Conservation (phyloP, 768 basidiomycete species). For the Pisolithus microcarpus region DNA sequence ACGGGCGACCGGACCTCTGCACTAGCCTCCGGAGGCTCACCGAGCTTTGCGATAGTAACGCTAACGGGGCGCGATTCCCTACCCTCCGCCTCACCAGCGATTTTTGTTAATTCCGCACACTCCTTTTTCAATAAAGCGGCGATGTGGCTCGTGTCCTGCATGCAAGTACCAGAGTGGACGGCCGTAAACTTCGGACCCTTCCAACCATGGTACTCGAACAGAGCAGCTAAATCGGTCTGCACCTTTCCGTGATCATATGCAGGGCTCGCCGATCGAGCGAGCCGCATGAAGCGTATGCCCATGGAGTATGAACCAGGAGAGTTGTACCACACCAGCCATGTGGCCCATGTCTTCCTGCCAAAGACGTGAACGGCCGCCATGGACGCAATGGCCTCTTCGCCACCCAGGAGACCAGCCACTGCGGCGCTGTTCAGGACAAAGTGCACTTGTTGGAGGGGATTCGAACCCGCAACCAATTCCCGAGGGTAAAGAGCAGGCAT, state of each 20-base stretch:
- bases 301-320: slow-evolving; percentile 30
- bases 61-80: slow-evolving; percentile 8
- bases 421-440: slow-evolving; percentile 26
- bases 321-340: slow-evolving; percentile 32
- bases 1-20: background rate
- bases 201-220: slow-evolving; percentile 21
- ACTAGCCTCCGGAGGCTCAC: background rate
- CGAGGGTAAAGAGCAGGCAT: background rate
- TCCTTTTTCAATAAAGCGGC: slow-evolving; percentile 18
- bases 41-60: slow-evolving; percentile 16
- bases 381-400: slow-evolving; percentile 32
- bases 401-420: slow-evolving; percentile 31
- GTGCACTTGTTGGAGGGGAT: slow-evolving; percentile 2
- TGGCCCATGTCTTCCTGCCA: slow-evolving; percentile 14
- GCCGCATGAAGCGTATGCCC: slow-evolving; percentile 25
- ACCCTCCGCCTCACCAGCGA: background rate
- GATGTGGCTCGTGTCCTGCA: slow-evolving; percentile 23
- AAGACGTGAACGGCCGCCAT: slow-evolving; percentile 31
- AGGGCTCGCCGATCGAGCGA: slow-evolving; percentile 14
- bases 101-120: slow-evolving; percentile 8
- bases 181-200: slow-evolving; percentile 23
- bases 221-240: slow-evolving; percentile 10
- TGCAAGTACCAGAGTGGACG: slow-evolving; percentile 19
- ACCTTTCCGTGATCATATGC: background rate
- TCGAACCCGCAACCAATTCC: background rate